Conservation (phyloP, 345 rosid genomes). For the Euphorbia pulcherrima region DNA sequence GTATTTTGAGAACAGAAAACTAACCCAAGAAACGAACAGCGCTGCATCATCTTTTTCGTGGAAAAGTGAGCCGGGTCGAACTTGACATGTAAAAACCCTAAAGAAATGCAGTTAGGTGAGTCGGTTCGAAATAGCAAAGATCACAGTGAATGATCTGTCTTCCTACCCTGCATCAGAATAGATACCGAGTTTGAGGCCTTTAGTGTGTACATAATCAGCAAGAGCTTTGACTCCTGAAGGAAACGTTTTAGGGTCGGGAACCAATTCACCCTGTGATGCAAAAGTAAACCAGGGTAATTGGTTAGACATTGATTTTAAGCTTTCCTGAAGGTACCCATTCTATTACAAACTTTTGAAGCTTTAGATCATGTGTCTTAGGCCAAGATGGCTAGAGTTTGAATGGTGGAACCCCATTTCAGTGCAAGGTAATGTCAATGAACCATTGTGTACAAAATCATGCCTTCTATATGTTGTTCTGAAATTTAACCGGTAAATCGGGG, state of each 20-base stretch:
- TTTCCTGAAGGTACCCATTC: no score
- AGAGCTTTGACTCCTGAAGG: conserved; percentile 87
- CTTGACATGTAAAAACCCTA: conserved; percentile 86
- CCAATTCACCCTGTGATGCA: conserved; percentile 65
- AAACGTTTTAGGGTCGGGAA: conserved; percentile 70
- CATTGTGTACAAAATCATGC: no score
- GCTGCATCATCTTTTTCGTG: conserved; percentile 79
- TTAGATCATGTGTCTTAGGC: no score
- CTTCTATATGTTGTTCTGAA: no score
- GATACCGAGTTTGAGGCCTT: conserved; percentile 94
- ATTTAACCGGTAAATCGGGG: no score
- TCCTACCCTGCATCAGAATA: conserved; percentile 99
- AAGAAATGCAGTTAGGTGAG: conserved; percentile 14
- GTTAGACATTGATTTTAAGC: no score
- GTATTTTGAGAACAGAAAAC: conserved; percentile 31
- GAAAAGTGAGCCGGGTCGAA: conserved; percentile 91
- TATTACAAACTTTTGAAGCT: no score
- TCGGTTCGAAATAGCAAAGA: conserved; percentile 5
- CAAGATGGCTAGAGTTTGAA: no score
- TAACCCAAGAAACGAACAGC: conserved; percentile 89
- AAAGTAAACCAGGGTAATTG: no score
- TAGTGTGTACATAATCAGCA: conserved; percentile 74
- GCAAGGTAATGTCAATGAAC: no score
- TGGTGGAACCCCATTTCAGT: no score
- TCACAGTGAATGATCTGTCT: conserved; percentile 20